Evolutionary conservation across 2,329 filamentous ascomycete species (phyloP).

Genomic region (Aspergillus tamarii): DNA sequence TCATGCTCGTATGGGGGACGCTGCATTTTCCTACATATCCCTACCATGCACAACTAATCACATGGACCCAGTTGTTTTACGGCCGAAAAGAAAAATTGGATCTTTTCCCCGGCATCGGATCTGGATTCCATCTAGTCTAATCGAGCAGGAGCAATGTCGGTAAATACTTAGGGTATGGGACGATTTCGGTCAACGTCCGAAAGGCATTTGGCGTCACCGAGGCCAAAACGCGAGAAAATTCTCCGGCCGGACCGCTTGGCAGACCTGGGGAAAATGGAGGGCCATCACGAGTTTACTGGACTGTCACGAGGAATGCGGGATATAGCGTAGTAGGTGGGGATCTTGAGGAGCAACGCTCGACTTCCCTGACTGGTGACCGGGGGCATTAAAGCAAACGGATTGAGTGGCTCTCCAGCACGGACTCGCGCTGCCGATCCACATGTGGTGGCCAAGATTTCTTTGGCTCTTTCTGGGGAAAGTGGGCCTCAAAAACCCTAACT

Average conservation of each 20-base stretch:
- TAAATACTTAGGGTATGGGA: neutral
- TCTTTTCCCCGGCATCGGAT: neutral
- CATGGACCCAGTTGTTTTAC: neutral
- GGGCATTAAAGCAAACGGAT: neutral
- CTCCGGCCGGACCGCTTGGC: neutral
- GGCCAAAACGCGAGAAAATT: neutral
- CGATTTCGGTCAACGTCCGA: conserved; percentile 11
- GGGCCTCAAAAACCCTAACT: neutral
- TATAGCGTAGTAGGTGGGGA: neutral
- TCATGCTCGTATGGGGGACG: neutral
- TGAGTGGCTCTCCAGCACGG: neutral
- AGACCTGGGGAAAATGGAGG: conserved; percentile 11
- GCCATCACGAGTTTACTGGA: neutral
- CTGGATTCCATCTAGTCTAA: neutral
- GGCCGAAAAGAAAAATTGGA: neutral
- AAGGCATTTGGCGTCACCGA: conserved; percentile 2
- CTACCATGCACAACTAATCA: neutral
- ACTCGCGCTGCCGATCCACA: neutral
- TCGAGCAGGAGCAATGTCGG: neutral
- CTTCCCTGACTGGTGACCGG: neutral
- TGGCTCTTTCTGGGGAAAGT: conserved; percentile 2
- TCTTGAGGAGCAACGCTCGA: neutral
- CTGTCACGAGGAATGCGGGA: conserved; percentile 6
- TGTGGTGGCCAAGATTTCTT: conserved; percentile 5
- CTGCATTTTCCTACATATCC: neutral